These are phyloP conservation scores for Nannochloris sp. DNA, from an alignment of 139 green algal genomes.

Conservation along the genomic window DNA sequence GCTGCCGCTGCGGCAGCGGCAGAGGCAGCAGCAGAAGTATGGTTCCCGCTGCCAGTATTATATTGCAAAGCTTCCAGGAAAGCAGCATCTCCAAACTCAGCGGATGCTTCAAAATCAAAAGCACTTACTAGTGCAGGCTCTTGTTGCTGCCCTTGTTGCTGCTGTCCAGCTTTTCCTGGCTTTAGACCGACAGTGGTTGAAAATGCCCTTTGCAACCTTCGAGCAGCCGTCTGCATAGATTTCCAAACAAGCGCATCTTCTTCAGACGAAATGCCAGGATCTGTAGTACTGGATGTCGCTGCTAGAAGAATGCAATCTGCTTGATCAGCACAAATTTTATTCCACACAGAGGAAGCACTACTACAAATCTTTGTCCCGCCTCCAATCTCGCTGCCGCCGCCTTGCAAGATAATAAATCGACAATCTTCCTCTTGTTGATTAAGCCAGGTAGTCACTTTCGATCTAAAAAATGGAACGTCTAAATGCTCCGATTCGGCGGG, in stretches of 20 bases:
- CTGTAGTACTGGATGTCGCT: background rate
- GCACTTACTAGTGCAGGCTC: too few relatives aligned
- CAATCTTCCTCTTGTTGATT: constrained; percentile 61
- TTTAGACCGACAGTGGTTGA: too few relatives aligned
- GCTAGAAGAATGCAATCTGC: constrained; percentile 47
- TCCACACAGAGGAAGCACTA: constrained; percentile 61
- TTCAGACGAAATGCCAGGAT: background rate
- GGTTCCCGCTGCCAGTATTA: too few relatives aligned
- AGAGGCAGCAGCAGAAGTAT: background rate
- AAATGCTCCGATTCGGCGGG: too few relatives aligned
- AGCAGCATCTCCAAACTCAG: too few relatives aligned
- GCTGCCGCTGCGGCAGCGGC: background rate
- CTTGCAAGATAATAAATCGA: constrained; percentile 72
- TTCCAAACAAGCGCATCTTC: constrained; percentile 29
- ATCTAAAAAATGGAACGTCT: constrained; percentile 67
- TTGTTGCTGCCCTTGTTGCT: background rate
- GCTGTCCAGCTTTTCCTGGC: too few relatives aligned
- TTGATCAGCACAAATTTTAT: constrained; percentile 57
- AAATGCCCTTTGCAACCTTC: background rate
- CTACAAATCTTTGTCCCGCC: too few relatives aligned
- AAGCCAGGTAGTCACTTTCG: constrained; percentile 75
- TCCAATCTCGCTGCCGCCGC: constrained; percentile 32
- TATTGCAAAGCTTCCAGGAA: too few relatives aligned
- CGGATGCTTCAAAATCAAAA: too few relatives aligned
- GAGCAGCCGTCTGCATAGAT: background rate